Evolutionary conservation across 1,139 yeast species (phyloP).

Genomic region (Kurtzmaniella quercitrusa): DNA sequence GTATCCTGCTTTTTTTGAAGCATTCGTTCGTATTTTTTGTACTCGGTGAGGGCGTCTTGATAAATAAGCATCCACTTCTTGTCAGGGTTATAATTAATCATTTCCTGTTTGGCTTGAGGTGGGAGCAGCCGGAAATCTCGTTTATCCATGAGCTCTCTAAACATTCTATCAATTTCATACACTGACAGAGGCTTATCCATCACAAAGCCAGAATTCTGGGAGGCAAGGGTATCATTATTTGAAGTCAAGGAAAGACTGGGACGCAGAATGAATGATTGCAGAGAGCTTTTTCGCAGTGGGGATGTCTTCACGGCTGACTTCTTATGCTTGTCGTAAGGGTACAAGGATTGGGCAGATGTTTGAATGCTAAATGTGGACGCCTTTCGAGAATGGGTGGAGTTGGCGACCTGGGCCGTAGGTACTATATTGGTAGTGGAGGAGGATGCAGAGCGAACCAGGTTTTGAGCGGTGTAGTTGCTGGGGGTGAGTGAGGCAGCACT

Average conservation of each 20-base stretch:
- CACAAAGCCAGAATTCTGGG: constrained; percentile 16
- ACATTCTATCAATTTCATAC: constrained; percentile 60
- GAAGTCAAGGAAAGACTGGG: constrained; percentile 24
- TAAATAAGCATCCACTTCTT: constrained; percentile 91
- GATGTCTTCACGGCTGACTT: constrained; percentile 14
- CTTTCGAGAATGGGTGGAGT: constrained; percentile 35
- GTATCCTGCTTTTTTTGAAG: constrained; percentile 35
- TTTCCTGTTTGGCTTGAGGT: constrained; percentile 69
- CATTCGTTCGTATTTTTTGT: constrained; percentile 50
- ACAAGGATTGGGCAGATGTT: constrained; percentile 7
- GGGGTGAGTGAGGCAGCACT: constrained; percentile 5
- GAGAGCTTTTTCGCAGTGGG: constrained; percentile 17
- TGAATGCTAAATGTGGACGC: constrained; percentile 36
- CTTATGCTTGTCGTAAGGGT: constrained; percentile 3
- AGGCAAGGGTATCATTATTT: constrained; percentile 17
- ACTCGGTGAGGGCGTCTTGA: constrained; percentile 80
- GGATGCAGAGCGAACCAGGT: background rate
- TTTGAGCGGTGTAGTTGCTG: background rate
- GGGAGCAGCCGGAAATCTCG: constrained; percentile 82
- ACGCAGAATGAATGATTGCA: constrained; percentile 26
- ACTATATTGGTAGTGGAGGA: constrained; percentile 17
- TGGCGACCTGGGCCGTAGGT: constrained; percentile 28
- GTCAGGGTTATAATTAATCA: constrained; percentile 68
- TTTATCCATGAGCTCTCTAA: constrained; percentile 69
- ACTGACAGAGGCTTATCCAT: constrained; percentile 56